A percentile compares a stretch with the other conserved stretches of the same genome.
These are phyloP conservation scores for Halenospora varia DNA, from an alignment of 495 filamentous ascomycete species.

Conservation along the genomic window DNA sequence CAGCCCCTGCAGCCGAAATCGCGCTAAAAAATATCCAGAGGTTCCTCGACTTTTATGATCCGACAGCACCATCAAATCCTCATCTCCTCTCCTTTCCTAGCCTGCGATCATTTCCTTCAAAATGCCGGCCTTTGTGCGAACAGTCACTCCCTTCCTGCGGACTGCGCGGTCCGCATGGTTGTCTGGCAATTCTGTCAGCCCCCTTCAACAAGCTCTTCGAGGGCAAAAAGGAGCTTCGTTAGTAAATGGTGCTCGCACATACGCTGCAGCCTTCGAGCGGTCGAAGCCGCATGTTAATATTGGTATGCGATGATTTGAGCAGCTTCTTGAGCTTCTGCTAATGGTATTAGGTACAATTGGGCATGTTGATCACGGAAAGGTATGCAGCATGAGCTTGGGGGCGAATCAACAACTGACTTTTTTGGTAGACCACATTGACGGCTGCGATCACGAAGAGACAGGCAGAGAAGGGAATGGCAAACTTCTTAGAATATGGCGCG, in stretches of 20 bases:
- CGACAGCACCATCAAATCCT: not conserved
- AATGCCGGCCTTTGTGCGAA: constrained; percentile 47
- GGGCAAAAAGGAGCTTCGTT: constrained; percentile 62
- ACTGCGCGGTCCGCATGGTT: constrained; percentile 60
- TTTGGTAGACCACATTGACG: constrained; percentile 82
- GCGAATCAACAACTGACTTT: constrained; percentile 14
- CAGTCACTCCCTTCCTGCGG: constrained; percentile 65
- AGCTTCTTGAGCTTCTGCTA: constrained; percentile 9
- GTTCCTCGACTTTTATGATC: not conserved
- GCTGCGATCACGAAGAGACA: constrained; percentile 98
- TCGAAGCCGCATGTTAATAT: constrained; percentile 98
- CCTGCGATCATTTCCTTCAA: constrained; percentile 9
- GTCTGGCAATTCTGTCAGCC: constrained; percentile 59
- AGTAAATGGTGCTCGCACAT: constrained; percentile 62
- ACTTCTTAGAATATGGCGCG: constrained; percentile 91
- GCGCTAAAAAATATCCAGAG: constrained; percentile 5
- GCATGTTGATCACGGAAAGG: constrained; percentile 99
- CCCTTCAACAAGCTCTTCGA: constrained; percentile 55
- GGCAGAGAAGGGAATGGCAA: constrained; percentile 86
- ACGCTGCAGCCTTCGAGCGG: constrained; percentile 80
- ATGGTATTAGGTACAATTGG: constrained; percentile 78
- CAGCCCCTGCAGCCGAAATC: not conserved
- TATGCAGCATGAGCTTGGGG: constrained; percentile 29
- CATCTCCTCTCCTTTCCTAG: constrained; percentile 7
- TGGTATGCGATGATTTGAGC: constrained; percentile 46